Percentiles rank a stretch among this genome's conserved stretches.
Conservation (phyloP, 1,139 yeast species). For the Trichomonascaceae sp. region DNA sequence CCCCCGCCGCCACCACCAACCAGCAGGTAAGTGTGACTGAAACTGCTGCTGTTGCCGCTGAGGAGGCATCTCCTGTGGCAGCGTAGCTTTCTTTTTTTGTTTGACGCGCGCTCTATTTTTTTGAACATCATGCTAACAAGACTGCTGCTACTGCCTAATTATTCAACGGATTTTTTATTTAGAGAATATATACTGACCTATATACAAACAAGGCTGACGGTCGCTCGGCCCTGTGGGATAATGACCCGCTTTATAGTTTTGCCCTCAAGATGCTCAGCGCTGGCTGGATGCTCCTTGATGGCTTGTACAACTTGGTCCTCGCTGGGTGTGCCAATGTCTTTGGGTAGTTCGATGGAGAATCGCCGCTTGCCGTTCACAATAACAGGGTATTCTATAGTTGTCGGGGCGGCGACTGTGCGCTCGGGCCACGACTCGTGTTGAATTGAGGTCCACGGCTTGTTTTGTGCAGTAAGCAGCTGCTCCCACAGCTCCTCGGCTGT, state of each 20-base stretch:
- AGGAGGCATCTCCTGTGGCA: conserved; percentile 18
- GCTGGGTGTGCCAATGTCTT: conserved; percentile 24
- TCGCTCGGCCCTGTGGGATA: conserved; percentile 13
- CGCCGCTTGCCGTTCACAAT: conserved; percentile 62
- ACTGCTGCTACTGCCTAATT: background rate
- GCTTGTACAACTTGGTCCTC: conserved; percentile 22
- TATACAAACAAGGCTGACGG: conserved; percentile 5
- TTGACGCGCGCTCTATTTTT: background rate
- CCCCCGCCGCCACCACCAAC: conserved; percentile 82
- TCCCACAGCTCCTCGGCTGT: conserved; percentile 80
- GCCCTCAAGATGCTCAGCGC: conserved; percentile 10
- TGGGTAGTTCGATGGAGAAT: conserved; percentile 27
- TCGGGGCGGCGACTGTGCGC: conserved; percentile 6
- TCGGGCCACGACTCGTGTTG: conserved; percentile 29
- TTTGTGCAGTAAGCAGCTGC: conserved; percentile 26
- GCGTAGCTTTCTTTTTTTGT: background rate
- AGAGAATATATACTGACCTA: background rate
- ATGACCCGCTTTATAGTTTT: conserved; percentile 12
- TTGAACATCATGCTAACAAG: background rate
- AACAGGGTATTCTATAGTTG: conserved; percentile 19
- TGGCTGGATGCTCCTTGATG: conserved; percentile 9
- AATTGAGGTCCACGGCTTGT: conserved; percentile 36
- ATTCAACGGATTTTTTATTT: background rate
- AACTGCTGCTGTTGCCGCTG: conserved; percentile 66
- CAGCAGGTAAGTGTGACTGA: conserved; percentile 70